phyloP scores from a whole-genome alignment of 129 eudicot genomes.

The Flaveria trinervia region DNA sequence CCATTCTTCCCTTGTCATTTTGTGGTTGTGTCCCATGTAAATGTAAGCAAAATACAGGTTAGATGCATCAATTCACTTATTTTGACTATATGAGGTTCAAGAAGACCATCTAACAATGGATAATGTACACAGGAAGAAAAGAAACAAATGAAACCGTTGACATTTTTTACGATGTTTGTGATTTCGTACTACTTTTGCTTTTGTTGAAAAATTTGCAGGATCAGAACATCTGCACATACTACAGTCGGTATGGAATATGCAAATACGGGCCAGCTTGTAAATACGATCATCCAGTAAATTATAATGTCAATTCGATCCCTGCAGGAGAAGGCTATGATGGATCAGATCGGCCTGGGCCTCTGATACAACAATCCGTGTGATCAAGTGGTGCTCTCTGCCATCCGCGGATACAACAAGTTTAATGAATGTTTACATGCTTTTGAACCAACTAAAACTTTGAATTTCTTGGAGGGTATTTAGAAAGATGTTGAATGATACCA shows the following conservation, averaged over 20 bases:
- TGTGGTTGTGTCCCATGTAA: background rate
- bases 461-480: slow-evolving; percentile 25
- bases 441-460: slow-evolving; percentile 22
- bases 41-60: background rate
- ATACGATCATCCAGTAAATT: slow-evolving; percentile 69
- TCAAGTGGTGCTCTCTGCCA: slow-evolving; percentile 23
- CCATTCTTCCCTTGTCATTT: background rate
- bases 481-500: slow-evolving; percentile 31
- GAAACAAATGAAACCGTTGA: background rate
- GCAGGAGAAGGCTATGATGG: slow-evolving; percentile 33
- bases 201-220: slow-evolving; percentile 45
- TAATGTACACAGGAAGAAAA: background rate
- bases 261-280: slow-evolving; percentile 91
- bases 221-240: slow-evolving; percentile 75
- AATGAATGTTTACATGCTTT: slow-evolving; percentile 33
- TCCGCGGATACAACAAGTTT: slow-evolving; percentile 24
- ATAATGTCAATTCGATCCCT: slow-evolving; percentile 31
- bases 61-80: too few species aligned
- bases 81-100: too few species aligned
- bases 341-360: slow-evolving; percentile 41
- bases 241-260: slow-evolving; percentile 88
- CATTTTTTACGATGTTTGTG: background rate
- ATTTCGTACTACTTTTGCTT: slow-evolving; percentile 17
- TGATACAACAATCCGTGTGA: slow-evolving; percentile 39
- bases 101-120: too few species aligned